Conservation (phyloP, 2,329 filamentous ascomycete species). For the Nakataea oryzae region DNA sequence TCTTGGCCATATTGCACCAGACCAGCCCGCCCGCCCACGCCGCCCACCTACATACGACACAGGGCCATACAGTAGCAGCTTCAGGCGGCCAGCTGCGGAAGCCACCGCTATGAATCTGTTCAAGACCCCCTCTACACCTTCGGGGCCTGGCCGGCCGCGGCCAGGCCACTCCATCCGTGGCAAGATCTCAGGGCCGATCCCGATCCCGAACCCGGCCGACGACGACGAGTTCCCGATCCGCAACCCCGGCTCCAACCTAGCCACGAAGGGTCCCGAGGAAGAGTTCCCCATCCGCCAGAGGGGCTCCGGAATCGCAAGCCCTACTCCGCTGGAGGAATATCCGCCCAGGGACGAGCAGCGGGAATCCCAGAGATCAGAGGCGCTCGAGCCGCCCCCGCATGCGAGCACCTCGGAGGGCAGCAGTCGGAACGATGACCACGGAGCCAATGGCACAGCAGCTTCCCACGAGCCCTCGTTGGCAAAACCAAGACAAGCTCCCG, state of each 20-base stretch:
- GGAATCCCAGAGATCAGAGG: neutral
- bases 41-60: conserved; percentile 4
- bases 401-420: neutral
- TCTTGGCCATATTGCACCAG: neutral
- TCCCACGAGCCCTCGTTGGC: neutral
- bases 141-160: conserved; percentile 22
- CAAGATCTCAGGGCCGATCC: conserved; percentile 52
- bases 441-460: neutral
- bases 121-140: conserved; percentile 27
- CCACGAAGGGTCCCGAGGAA: conserved; percentile 19
- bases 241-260: conserved; percentile 25
- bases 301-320: conserved; percentile 22
- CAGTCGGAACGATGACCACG: neutral
- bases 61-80: neutral
- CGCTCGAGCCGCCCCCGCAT: neutral
- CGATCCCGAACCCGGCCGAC: conserved; percentile 35
- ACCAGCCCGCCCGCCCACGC: conserved; percentile 4
- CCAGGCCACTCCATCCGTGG: conserved; percentile 40
- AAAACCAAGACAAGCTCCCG: neutral
- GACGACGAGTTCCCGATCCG: conserved; percentile 45
- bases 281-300: conserved; percentile 15
- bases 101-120: conserved; percentile 23
- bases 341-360: neutral
- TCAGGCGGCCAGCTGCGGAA: neutral
- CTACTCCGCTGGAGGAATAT: conserved; percentile 15